These are phyloP conservation scores for Cyclotella distinguenda DNA, from an alignment of 108 stramenopile genomes.

Conservation along the genomic window DNA sequence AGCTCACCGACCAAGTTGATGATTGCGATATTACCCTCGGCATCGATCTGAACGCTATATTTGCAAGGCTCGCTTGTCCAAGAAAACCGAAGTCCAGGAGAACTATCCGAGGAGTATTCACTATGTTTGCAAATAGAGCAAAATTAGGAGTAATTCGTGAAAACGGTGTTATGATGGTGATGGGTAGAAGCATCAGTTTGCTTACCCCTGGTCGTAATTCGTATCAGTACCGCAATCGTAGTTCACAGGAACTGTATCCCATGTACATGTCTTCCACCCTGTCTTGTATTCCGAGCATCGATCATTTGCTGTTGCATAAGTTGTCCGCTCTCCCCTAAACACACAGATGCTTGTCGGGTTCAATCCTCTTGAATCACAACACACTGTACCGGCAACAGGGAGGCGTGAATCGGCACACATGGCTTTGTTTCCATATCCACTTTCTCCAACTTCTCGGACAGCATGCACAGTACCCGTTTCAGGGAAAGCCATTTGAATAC, in stretches of 20 bases:
- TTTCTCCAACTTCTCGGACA: conserved; percentile 25
- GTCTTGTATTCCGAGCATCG: conserved; percentile 18
- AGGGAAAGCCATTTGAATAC: conserved; percentile 40
- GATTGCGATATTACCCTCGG: conserved; percentile 47
- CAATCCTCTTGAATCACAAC: conserved; percentile 15
- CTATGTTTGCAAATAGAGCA: not conserved
- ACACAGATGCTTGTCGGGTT: conserved; percentile 30
- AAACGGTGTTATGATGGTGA: not conserved
- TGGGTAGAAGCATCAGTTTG: not conserved
- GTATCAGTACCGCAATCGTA: conserved; percentile 24
- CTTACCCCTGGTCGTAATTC: conserved; percentile 5
- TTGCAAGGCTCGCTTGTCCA: conserved; percentile 54
- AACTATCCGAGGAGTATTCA: conserved; percentile 2
- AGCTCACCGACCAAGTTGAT: conserved; percentile 36
- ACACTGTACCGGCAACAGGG: conserved; percentile 32
- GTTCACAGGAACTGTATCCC: conserved; percentile 17
- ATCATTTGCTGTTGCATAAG: conserved; percentile 21
- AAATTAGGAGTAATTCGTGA: not conserved
- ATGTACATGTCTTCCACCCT: conserved; percentile 26
- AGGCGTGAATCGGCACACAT: conserved; percentile 37
- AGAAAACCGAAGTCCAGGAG: conserved; percentile 22
- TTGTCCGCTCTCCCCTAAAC: conserved; percentile 28
- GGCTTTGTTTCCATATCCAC: conserved; percentile 24
- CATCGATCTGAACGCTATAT: conserved; percentile 47
- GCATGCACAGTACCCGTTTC: conserved; percentile 16